Conservation (phyloP, 768 basidiomycete species). For the Xerocomellus chrysenteron region DNA sequence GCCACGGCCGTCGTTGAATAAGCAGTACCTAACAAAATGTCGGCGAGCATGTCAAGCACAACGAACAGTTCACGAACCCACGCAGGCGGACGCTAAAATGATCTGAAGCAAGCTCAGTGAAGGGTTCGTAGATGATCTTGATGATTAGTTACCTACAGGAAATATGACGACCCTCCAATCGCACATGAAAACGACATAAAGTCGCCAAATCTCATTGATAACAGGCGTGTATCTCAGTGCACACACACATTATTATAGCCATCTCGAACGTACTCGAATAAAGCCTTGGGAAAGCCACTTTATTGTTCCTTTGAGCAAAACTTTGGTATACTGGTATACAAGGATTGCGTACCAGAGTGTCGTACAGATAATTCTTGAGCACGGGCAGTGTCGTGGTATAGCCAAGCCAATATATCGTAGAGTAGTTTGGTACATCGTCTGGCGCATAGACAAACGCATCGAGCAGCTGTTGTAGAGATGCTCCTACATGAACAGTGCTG, state of each 20-base stretch:
- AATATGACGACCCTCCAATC: background rate
- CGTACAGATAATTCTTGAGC: background rate
- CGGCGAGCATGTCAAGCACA: background rate
- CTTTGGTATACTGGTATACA: too few relatives aligned
- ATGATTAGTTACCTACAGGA: background rate
- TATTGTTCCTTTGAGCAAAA: background rate
- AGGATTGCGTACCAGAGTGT: background rate
- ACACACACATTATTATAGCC: background rate
- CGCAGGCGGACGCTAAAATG: background rate
- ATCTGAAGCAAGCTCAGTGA: background rate
- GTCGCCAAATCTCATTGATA: background rate
- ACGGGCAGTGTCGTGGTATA: too few relatives aligned
- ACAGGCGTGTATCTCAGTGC: background rate
- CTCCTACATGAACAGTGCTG: background rate
- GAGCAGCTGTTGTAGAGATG: background rate
- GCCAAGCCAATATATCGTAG: background rate
- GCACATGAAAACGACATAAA: conserved; percentile 1
- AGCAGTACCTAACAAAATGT: background rate
- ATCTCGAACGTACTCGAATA: background rate
- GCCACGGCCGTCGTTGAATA: background rate
- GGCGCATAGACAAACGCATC: conserved; percentile 4
- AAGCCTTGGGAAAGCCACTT: background rate
- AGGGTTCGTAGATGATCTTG: background rate
- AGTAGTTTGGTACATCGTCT: background rate
- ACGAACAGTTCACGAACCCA: background rate